Evolutionary conservation across 2,329 filamentous ascomycete species (phyloP), one percentile per base, ranked within the genome.

Genomic region (Aspergillus quadrilineatus): DNA sequence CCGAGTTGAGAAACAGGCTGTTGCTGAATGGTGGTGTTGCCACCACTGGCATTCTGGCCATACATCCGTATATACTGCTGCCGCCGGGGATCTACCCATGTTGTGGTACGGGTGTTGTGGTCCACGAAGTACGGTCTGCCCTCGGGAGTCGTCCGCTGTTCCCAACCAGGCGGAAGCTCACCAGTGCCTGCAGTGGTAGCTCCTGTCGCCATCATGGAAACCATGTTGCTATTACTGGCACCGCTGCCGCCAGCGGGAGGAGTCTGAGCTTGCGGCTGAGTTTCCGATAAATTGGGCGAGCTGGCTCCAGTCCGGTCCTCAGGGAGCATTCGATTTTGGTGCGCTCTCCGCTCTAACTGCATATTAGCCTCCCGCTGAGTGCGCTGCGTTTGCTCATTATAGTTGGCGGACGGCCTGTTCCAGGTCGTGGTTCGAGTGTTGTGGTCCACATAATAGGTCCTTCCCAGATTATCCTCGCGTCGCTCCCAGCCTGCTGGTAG

Each of bases 31-130:
- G 87, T 89, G 47, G 90, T 92, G 66, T 88, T 92, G 65, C 86
- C 85, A 45, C 80, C 79, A 36, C 77, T 77, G 60, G 88, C 89
- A 74, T 91, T 94, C 67, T 93, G 90, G 2, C 92, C 93, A 71
- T 99, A 99, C 90, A 97, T 97, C 57, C 94, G 85, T 59, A 99
- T 97, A 76, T 97, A 99, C 74, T 99, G 94, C 76, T 97, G 94
- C 60, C 94, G 88, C 65, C 94, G 87, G 30, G 94, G 94, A 72
- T 99, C 94, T 14, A 99, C 94, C 94, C 94, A 99, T 0, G 94
- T 97, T 0, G 94, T 99, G 1, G 94, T 97, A 63, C 94, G 86
- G 8, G 94, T 97, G 73, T 97, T 99, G 76, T 99, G 94, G 72
- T 99, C 94, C 49, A 99, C 94, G 75, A 97, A 99, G 76, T 99